These are phyloP conservation scores for Arthroderma uncinatum DNA, from an alignment of 2,329 filamentous ascomycete species.

Conservation along the genomic window DNA sequence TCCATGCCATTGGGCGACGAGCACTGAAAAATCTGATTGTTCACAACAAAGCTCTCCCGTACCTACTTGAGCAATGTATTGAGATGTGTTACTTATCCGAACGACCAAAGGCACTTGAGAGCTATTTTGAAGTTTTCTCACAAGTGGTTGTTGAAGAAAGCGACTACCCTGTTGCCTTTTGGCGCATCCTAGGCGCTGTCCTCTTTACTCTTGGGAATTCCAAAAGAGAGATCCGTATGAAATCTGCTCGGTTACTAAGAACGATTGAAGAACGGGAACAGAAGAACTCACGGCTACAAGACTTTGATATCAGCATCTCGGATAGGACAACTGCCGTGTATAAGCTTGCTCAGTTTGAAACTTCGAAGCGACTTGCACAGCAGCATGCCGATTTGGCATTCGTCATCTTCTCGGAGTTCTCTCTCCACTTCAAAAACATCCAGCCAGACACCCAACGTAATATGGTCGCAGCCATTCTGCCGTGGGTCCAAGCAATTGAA, in stretches of 20 bases:
- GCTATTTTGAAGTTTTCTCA: slow-evolving; percentile 87
- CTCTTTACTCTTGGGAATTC: slow-evolving; percentile 90
- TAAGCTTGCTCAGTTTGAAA: slow-evolving; percentile 93
- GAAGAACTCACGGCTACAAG: slow-evolving; percentile 81
- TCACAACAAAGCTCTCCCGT: slow-evolving; percentile 78
- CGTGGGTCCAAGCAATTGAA: slow-evolving; percentile 93
- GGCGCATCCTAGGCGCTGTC: slow-evolving; percentile 79
- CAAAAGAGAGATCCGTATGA: slow-evolving; percentile 75
- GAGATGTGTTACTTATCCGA: slow-evolving; percentile 80
- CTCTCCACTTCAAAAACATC: slow-evolving; percentile 80
- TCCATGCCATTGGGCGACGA: slow-evolving; percentile 77
- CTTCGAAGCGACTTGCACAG: slow-evolving; percentile 77
- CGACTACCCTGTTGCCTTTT: slow-evolving; percentile 77
- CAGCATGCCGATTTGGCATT: slow-evolving; percentile 85
- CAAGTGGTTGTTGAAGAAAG: slow-evolving; percentile 73
- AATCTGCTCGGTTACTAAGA: slow-evolving; percentile 70
- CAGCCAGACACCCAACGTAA: slow-evolving; percentile 77
- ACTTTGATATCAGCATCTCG: slow-evolving; percentile 95
- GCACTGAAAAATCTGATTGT: slow-evolving; percentile 82
- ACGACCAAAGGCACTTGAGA: slow-evolving; percentile 71
- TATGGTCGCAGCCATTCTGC: slow-evolving; percentile 84
- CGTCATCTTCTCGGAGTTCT: slow-evolving; percentile 91
- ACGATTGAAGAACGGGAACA: slow-evolving; percentile 72
- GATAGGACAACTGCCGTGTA: slow-evolving; percentile 98
- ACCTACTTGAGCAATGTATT: slow-evolving; percentile 80